These are phyloP conservation scores for Mucor circinelloides DNA, from an alignment of 371 early-diverging fungal species.

Conservation along the genomic window DNA sequence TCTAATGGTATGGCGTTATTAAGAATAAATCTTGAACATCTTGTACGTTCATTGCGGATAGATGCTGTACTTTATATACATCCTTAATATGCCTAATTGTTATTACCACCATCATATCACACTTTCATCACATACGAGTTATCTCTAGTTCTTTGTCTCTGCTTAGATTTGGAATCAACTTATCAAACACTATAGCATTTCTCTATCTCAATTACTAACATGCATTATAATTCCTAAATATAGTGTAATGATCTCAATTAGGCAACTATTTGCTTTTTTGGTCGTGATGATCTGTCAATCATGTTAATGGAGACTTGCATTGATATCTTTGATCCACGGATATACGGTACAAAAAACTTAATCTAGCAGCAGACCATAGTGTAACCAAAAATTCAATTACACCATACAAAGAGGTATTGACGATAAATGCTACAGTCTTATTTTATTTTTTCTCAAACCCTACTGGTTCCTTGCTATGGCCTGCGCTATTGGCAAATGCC, in stretches of 20 bases:
- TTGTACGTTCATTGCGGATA: not conserved
- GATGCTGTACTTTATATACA: not conserved
- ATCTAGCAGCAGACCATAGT: not conserved
- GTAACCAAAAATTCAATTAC: not conserved
- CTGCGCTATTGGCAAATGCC: slow-evolving; percentile 55
- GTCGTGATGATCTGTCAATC: not conserved
- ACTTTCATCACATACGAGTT: too few relatives aligned
- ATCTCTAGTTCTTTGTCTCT: too few relatives aligned
- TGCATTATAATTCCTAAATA: not conserved
- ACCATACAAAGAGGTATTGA: not conserved
- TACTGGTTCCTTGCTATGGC: slow-evolving; percentile 3
- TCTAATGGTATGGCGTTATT: not conserved
- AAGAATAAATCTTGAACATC: not conserved
- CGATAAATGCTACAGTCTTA: not conserved
- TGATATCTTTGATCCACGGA: not conserved
- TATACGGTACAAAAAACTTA: too few relatives aligned
- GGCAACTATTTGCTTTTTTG: not conserved
- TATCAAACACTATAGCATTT: not conserved
- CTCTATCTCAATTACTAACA: not conserved
- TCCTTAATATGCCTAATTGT: too few relatives aligned
- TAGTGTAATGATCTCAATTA: not conserved
- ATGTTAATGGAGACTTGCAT: not conserved
- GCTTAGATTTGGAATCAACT: not conserved
- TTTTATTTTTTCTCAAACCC: slow-evolving; percentile 14
- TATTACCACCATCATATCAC: too few relatives aligned